phyloP scores from a whole-genome alignment of 441 rosid species.

The Pelargonium cotyledonis region DNA sequence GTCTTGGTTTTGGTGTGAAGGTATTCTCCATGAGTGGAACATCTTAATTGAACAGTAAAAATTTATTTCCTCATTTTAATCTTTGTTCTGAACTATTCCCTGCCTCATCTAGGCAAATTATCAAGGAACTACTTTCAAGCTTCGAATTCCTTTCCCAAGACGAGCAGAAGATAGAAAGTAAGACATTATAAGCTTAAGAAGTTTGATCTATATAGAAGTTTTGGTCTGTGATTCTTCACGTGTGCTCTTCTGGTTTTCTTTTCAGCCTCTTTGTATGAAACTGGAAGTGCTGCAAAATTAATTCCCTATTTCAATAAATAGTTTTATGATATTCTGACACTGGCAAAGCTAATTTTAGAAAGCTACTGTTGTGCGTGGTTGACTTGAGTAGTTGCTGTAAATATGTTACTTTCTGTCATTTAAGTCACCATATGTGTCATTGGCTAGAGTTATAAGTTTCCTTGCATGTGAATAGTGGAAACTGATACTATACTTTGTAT shows the following conservation, averaged over 20 bases:
- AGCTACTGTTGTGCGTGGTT: neutral
- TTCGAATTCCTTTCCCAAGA: constrained; percentile 77
- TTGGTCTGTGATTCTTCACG: constrained; percentile 12
- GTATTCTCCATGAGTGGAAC: constrained; percentile 26
- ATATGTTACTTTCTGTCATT: neutral
- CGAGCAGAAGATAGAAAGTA: constrained; percentile 82
- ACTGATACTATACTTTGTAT: neutral
- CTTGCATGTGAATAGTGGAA: neutral
- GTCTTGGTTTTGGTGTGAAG: constrained; percentile 86
- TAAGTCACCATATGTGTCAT: neutral
- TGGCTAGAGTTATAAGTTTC: neutral
- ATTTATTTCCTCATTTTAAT: neutral
- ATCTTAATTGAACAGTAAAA: constrained; percentile 1
- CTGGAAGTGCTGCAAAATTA: neutral
- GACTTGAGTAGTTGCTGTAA: neutral
- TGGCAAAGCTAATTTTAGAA: neutral
- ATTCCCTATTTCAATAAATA: neutral
- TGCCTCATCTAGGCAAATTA: constrained; percentile 52
- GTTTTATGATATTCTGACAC: neutral
- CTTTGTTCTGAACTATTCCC: neutral
- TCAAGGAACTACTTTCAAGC: constrained; percentile 63
- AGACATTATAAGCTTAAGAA: constrained; percentile 18
- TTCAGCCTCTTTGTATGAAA: neutral
- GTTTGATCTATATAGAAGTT: neutral
- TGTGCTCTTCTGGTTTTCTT: neutral